phyloP scores from a whole-genome alignment of 139 green algal genomes.

The Picochlorum sp. region DNA sequence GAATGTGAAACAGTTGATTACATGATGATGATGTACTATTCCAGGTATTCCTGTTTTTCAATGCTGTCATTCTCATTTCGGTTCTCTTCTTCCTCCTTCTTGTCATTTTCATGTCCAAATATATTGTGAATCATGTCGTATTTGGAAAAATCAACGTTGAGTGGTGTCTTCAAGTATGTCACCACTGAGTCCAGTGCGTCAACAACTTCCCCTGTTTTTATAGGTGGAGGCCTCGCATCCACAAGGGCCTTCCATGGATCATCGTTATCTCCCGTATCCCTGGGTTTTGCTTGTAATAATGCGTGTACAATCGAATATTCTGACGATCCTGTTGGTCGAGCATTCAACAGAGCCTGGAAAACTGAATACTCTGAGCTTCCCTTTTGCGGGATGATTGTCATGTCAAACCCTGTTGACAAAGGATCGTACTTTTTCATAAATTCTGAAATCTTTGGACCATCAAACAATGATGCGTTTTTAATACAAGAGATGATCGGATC shows the following conservation, averaged over 20 bases:
- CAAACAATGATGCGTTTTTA: not conserved
- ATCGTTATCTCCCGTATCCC: not conserved
- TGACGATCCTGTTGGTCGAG: not conserved
- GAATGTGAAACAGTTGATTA: too few species aligned
- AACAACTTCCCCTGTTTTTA: not conserved
- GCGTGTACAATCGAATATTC: not conserved
- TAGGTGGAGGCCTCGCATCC: not conserved
- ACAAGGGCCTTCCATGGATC: not conserved
- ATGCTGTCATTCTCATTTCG: not conserved
- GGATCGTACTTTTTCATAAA: constrained; percentile 1
- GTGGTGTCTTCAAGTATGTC: too few species aligned
- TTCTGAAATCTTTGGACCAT: not conserved
- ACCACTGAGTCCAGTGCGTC: too few species aligned
- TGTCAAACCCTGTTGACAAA: too few species aligned
- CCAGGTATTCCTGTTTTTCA: not conserved
- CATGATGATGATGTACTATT: too few species aligned
- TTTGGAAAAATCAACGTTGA: not conserved
- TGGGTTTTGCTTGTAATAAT: not conserved
- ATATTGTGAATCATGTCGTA: constrained; percentile 7
- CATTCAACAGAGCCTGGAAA: too few species aligned
- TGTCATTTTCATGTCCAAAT: not conserved
- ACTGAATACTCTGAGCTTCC: too few species aligned
- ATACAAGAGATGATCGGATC: not conserved
- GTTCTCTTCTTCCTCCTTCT: not conserved
- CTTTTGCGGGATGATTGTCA: too few species aligned